Evolutionary conservation across 164 flowering plant genomes (phyloP), one percentile per base, ranked within the genome.

Genomic region (Tetrastigma voinierianum): DNA sequence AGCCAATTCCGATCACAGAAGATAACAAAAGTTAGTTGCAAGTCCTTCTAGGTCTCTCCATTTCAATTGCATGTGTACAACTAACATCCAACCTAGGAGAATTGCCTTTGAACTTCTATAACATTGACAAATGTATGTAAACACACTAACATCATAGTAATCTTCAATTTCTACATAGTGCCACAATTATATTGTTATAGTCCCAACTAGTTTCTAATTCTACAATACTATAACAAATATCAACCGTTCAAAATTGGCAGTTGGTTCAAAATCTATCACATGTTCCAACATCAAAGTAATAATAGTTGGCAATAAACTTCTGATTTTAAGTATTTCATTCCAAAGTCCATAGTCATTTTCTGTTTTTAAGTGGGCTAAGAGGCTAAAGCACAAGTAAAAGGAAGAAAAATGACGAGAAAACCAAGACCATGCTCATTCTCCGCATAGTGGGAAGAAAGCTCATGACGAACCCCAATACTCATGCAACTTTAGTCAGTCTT

Each of bases 401-500:
- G n/a, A n/a, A n/a, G 51, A 67, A 66, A 74, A 46, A 46, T 25
- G 18, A 69, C 68, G n/a, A 72, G 54, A 80, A 44, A 72, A 64
- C 44, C 53, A 81, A 72, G 58, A 72, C 71, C 46, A 75, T 62
- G 81, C 66, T 54, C 64, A 73, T 84, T 70, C 72, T 90, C 53
- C 55, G 71, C 60, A 81, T 76, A 59, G 92, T 87, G 46, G 84
- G 76, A 66, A 90, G 63, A 69, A 90, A 92, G 82, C 90, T 90
- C 46, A 67, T 85, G n/a, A 71, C 19, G 46, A 92, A 92, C 69
- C 98, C 98, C 23, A 92, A 92, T 61, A 84, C 90, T 32, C 84
- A 92, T 77, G 89, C 93, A 52, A 82, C 88, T 61, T 16, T 86
- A 43, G 15, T 71, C 12, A 96, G 91, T 49, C 75, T 92, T 10